phyloP scores from a whole-genome alignment of 2,329 filamentous ascomycete species.

The Fusarium cicatricum region DNA sequence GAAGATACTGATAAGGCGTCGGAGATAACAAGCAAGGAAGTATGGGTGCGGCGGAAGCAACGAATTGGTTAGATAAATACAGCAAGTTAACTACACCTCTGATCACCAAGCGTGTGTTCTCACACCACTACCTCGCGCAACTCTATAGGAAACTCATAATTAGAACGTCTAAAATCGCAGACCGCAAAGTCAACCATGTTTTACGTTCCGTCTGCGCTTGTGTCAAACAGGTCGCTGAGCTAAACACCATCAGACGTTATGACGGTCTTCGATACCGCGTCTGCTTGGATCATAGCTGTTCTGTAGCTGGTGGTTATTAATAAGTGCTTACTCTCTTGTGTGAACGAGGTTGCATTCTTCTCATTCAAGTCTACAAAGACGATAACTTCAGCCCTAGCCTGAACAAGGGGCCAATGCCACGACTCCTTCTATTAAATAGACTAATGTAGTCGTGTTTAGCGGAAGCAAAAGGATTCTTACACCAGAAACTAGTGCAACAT shows the following conservation, averaged over 20 bases:
- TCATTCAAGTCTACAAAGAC: not conserved
- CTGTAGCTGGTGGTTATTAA: not conserved
- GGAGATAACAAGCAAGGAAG: slow-evolving; percentile 42
- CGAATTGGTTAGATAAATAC: slow-evolving; percentile 43
- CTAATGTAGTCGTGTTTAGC: too few relatives aligned
- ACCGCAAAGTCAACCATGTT: not conserved
- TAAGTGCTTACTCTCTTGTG: not conserved
- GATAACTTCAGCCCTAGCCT: too few relatives aligned
- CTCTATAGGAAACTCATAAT: not conserved
- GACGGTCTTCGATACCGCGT: not conserved
- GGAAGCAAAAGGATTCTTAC: too few relatives aligned
- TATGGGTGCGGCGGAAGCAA: slow-evolving; percentile 56
- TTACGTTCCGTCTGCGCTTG: not conserved
- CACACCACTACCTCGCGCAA: too few relatives aligned
- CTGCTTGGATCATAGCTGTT: not conserved
- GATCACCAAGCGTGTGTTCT: too few relatives aligned
- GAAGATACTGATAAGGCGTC: not conserved
- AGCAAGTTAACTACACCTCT: too few relatives aligned
- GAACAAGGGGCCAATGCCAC: too few relatives aligned
- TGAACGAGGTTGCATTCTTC: not conserved
- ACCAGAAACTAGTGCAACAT: too few relatives aligned
- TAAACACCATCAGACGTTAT: too few relatives aligned
- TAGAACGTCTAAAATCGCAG: not conserved
- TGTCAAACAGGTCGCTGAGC: too few relatives aligned
- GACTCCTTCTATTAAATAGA: too few relatives aligned